Base-by-base conservation (phyloP, 352 stramenopile species). In the Pseudoperonospora humuli region DNA sequence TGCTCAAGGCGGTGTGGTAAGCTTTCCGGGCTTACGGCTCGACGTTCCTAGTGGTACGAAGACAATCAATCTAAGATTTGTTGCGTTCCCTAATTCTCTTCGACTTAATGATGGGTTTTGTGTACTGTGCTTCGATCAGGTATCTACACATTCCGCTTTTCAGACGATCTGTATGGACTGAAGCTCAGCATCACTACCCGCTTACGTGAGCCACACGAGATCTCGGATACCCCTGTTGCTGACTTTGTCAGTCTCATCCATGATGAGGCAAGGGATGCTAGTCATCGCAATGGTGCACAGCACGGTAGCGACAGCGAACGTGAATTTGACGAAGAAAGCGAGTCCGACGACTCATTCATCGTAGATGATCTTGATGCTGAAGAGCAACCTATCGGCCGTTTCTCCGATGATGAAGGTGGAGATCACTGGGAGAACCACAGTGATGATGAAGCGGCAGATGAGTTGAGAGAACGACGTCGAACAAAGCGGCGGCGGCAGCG, bases 291-390 rank as follows among this genome's bases (percentile, higher is more conserved):
- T 33, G 57, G 53, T 19, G 43, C 48, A 32, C 43, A 50, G 19
- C 39, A 45, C n/a, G 63, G 65, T 10, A 68, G 69, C 20, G 69
- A 81, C 5, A 57, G 64, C 20, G 72, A 82, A 34, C 48, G 68
- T 1, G 62, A 69, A 3, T 51, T 71, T 7, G 66, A 73, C 20
- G 64, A 70, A 25, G 61, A 68, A 10, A 54, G 64, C 7, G 61
- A 73, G n/a, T 78, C 64, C 2, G 69, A 88, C 14, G 67, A 86
- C 44, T 88, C 70, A 9, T 88, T 88, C 21, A 81, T 88, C 28
- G 73, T 84, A 8, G 62, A 84, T 31, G 70, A 83, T 24, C 45
- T 76, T 19, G 54, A 57, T 9, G 42, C 45, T 15, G 58, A 54
- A 5, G 38, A 67, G 0, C 39, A 59, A 29, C 40, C 39, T 7